phyloP scores from a whole-genome alignment of 148 eudicot genomes.

The Rhododendron kiyosumense region DNA sequence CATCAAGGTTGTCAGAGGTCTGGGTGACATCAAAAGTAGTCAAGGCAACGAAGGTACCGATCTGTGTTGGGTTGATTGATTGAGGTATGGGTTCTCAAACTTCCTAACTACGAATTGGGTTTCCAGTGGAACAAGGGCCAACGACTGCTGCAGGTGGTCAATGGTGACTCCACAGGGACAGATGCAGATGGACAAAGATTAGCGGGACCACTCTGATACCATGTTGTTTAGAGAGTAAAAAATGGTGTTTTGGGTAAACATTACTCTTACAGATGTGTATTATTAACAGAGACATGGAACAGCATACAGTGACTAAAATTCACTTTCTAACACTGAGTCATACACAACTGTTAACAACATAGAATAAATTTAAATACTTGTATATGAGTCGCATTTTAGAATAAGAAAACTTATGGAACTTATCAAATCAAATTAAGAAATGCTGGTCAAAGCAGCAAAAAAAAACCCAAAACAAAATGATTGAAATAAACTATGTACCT shows the following conservation, averaged over 20 bases:
- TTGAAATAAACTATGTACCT: slow-evolving; percentile 38
- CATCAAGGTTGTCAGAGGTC: background rate
- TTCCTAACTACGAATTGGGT: background rate
- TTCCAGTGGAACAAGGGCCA: background rate
- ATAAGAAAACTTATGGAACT: background rate
- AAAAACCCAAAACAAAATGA: background rate
- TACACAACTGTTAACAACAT: background rate
- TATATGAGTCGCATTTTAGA: background rate
- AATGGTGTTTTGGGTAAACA: background rate
- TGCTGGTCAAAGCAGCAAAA: background rate
- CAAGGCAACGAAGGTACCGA: background rate
- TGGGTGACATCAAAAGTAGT: background rate
- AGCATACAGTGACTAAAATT: background rate
- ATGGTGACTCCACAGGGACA: background rate
- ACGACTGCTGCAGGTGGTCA: background rate
- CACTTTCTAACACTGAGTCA: background rate
- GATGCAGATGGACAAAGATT: background rate
- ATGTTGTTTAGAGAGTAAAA: background rate
- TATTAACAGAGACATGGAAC: background rate
- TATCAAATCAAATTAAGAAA: background rate
- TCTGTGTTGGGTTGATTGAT: background rate
- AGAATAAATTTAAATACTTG: background rate
- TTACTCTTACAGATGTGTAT: background rate
- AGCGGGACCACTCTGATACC: background rate
- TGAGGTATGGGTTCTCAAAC: background rate